These are phyloP conservation scores for Blastomyces parvus DNA, from an alignment of 2,329 filamentous ascomycete genomes.

Conservation along the genomic window DNA sequence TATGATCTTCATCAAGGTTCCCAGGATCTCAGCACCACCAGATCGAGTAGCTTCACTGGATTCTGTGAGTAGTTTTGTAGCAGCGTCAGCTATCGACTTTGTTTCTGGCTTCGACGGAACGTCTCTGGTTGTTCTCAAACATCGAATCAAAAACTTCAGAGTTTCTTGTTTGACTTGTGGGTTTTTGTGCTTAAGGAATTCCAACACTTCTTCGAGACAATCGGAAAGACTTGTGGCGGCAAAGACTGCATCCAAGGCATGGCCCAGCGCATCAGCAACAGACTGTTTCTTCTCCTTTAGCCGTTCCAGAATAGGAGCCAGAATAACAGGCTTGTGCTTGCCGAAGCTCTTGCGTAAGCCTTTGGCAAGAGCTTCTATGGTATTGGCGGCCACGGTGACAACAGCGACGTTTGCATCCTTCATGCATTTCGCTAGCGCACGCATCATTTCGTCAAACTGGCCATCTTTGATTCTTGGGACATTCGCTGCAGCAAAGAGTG, in stretches of 20 bases:
- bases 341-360: constrained; percentile 68
- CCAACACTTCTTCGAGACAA: constrained; percentile 79
- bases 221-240: constrained; percentile 63
- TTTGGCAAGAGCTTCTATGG: constrained; percentile 79
- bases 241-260: constrained; percentile 67
- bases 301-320: constrained; percentile 86
- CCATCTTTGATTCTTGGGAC: constrained; percentile 87
- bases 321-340: constrained; percentile 70
- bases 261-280: constrained; percentile 78
- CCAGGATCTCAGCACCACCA: constrained; percentile 82
- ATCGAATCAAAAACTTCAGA: constrained; percentile 84
- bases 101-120: constrained; percentile 80
- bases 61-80: constrained; percentile 83
- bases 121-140: constrained; percentile 69
- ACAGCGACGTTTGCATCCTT: constrained; percentile 97
- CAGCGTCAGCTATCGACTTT: constrained; percentile 72
- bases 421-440: constrained; percentile 87
- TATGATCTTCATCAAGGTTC: constrained; percentile 97
- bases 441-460: constrained; percentile 73
- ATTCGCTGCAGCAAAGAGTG: constrained; percentile 64
- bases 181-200: constrained; percentile 87
- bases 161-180: constrained; percentile 95
- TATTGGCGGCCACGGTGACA: constrained; percentile 85
- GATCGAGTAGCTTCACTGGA: constrained; percentile 77
- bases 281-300: constrained; percentile 93